Evolutionary conservation across 1,284 basidiomycete species (phyloP).

Genomic region (Ceratorhiza oryzae-sativae): DNA sequence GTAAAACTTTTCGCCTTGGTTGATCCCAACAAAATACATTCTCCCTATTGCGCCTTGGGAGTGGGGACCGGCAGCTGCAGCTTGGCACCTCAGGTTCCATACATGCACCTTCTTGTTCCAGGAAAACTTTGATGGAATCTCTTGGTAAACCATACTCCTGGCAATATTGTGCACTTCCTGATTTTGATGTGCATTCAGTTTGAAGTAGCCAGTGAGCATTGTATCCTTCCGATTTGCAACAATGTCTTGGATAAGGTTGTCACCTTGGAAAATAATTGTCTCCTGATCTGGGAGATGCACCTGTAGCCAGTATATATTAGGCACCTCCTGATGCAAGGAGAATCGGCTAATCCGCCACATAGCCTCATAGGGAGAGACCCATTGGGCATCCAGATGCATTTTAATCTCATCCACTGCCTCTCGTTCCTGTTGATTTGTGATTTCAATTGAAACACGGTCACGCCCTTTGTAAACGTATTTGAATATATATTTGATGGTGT

Average conservation of each 20-base stretch:
- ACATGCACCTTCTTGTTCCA: constrained; percentile 40
- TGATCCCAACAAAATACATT: constrained; percentile 52
- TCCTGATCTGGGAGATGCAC: constrained; percentile 50
- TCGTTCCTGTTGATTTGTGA: background rate
- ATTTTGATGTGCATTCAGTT: constrained; percentile 50
- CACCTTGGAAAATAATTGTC: constrained; percentile 52
- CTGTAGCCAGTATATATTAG: constrained; percentile 52
- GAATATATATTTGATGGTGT: constrained; percentile 55
- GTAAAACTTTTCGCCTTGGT: constrained; percentile 53
- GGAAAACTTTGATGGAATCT: constrained; percentile 52
- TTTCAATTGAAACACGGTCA: constrained; percentile 49
- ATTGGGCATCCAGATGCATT: constrained; percentile 51
- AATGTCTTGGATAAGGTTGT: constrained; percentile 48
- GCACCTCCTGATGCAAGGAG: constrained; percentile 49
- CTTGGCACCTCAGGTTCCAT: constrained; percentile 48
- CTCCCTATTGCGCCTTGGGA: constrained; percentile 49
- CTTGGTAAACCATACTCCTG: constrained; percentile 52
- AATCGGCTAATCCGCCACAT: constrained; percentile 52
- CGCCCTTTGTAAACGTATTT: constrained; percentile 60
- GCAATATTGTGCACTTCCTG: constrained; percentile 47
- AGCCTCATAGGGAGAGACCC: constrained; percentile 53
- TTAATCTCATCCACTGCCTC: constrained; percentile 51
- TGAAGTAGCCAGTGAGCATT: constrained; percentile 55
- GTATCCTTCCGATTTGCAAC: constrained; percentile 46
- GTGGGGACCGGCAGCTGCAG: background rate